These are phyloP conservation scores for Russula olivacea DNA, from an alignment of 768 basidiomycete genomes.

Conservation along the genomic window DNA sequence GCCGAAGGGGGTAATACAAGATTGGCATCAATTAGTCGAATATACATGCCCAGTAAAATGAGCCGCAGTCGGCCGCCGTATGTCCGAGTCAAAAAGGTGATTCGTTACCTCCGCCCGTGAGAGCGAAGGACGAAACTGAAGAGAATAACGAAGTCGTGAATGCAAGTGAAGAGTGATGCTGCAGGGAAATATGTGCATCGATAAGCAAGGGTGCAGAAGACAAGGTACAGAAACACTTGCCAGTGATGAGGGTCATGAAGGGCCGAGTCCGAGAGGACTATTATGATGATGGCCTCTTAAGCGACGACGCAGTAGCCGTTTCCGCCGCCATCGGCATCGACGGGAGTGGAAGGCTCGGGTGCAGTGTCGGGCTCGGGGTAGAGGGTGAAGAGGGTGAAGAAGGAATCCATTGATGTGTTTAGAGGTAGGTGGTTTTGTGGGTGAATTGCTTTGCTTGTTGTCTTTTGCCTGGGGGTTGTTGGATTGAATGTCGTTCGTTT, in stretches of 20 bases:
- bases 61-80: neutral
- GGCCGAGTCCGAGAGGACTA: neutral
- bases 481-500: neutral
- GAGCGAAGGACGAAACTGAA: neutral
- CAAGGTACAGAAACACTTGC: neutral
- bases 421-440: neutral
- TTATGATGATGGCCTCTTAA: neutral
- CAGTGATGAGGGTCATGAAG: neutral
- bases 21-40: neutral
- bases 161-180: neutral
- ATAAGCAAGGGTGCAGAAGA: neutral
- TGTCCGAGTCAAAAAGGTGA: too few relatives aligned
- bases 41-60: neutral
- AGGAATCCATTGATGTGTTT: constrained; percentile 12
- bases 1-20: neutral
- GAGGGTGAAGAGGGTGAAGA: neutral
- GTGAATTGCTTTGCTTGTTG: neutral
- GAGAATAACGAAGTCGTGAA: neutral
- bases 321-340: neutral
- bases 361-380: neutral
- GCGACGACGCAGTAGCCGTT: constrained; percentile 1
- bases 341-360: neutral
- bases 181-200: neutral
- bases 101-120: neutral
- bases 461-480: neutral